A percentile compares a stretch with the other conserved stretches of the same genome.
These are phyloP conservation scores for Nakaseomyces delphensis DNA, from an alignment of 1,139 yeast genomes.

Conservation along the genomic window DNA sequence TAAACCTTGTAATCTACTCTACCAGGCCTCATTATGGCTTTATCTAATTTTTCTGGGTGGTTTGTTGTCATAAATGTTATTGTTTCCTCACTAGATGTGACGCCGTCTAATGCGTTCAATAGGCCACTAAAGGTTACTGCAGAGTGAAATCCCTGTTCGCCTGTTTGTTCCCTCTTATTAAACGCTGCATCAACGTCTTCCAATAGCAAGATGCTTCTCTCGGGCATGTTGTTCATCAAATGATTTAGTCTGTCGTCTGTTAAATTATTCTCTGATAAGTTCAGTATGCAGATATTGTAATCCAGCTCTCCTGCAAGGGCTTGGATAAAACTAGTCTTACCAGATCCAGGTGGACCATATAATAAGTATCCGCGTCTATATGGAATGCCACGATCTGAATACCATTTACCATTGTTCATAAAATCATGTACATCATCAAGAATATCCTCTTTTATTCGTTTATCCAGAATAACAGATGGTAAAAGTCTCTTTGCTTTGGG, in stretches of 20 bases:
- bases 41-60: slow-evolving; percentile 88
- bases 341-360: slow-evolving; percentile 98
- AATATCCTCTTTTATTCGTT: slow-evolving; percentile 58
- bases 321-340: slow-evolving; percentile 91
- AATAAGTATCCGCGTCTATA: slow-evolving; percentile 89
- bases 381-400: slow-evolving; percentile 91
- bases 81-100: slow-evolving; percentile 96
- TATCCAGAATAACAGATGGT: slow-evolving; percentile 78
- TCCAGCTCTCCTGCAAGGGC: slow-evolving; percentile 95
- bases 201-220: slow-evolving; percentile 68
- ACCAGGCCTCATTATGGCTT: slow-evolving; percentile 81
- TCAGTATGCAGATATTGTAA: slow-evolving; percentile 87
- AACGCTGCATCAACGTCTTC: slow-evolving; percentile 98
- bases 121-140: slow-evolving; percentile 95
- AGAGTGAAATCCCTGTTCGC: slow-evolving; percentile 64
- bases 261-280: slow-evolving; percentile 78
- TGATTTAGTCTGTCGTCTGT: slow-evolving; percentile 93
- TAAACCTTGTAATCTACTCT: slow-evolving; percentile 79
- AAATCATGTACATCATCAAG: slow-evolving; percentile 73
- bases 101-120: slow-evolving; percentile 91
- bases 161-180: slow-evolving; percentile 66
- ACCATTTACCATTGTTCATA: slow-evolving; percentile 77
- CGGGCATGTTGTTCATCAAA: slow-evolving; percentile 92
- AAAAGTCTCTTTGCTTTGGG: slow-evolving; percentile 81
- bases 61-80: slow-evolving; percentile 97